Conservation (phyloP, 139 green algal genomes). For the Tetradesmus obliquus region DNA sequence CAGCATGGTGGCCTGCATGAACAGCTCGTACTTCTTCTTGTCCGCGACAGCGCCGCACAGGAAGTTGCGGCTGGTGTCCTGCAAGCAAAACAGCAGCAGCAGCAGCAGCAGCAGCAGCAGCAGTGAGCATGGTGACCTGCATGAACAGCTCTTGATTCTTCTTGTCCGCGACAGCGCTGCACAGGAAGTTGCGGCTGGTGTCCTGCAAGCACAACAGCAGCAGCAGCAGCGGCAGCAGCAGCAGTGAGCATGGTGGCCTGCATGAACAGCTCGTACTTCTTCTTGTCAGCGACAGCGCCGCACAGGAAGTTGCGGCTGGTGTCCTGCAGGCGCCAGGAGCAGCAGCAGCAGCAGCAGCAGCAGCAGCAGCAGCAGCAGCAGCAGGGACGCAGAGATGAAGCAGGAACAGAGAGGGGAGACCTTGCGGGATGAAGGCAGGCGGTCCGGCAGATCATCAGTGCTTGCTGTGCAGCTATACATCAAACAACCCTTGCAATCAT, state of each 20-base stretch:
- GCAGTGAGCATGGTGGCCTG: constrained; percentile 67
- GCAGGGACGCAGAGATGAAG: not conserved
- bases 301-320: constrained; percentile 71
- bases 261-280: constrained; percentile 84
- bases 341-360: not conserved
- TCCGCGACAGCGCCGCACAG: constrained; percentile 54
- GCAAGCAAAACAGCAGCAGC: constrained; percentile 51
- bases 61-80: constrained; percentile 74
- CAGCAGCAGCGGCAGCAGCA: not conserved
- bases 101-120: not conserved
- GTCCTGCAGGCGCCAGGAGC: constrained; percentile 50
- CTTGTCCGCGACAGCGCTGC: constrained; percentile 45
- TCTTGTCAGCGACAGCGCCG: constrained; percentile 45
- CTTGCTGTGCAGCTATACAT: too few relatives aligned
- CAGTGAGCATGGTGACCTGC: constrained; percentile 70
- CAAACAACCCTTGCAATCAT: too few relatives aligned
- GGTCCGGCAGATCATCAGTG: too few relatives aligned
- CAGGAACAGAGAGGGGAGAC: too few relatives aligned
- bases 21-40: constrained; percentile 75
- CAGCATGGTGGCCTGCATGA: constrained; percentile 81
- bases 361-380: not conserved
- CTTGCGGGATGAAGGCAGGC: too few relatives aligned
- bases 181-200: constrained; percentile 71
- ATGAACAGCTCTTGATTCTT: constrained; percentile 82
- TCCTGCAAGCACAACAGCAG: constrained; percentile 63